Percentiles rank a stretch among this genome's conserved stretches.
phyloP scores from a whole-genome alignment of 2,329 filamentous ascomycete species.

The Fusarium sp. region DNA sequence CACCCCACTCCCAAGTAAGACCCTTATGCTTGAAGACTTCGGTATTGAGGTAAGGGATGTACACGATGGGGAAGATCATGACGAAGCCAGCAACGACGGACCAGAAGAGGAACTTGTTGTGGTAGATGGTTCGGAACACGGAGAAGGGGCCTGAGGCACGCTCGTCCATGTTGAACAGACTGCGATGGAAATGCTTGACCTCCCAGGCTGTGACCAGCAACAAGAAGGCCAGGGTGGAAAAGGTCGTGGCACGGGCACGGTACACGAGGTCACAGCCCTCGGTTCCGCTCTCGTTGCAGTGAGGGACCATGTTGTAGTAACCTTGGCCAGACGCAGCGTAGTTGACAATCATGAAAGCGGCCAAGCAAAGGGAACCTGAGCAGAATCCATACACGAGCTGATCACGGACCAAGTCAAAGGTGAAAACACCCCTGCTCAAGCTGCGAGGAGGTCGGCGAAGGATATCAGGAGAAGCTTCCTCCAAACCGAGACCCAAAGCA shows the following conservation, averaged over 20 bases:
- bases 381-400: conserved; percentile 74
- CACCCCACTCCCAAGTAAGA: conserved; percentile 78
- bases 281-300: conserved; percentile 68
- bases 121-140: conserved; percentile 70
- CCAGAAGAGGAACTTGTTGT: conserved; percentile 75
- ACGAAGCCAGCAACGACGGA: conserved; percentile 70
- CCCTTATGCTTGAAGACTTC: conserved; percentile 75
- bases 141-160: conserved; percentile 61
- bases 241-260: conserved; percentile 74
- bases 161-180: conserved; percentile 74
- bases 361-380: conserved; percentile 71
- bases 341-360: conserved; percentile 69
- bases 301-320: conserved; percentile 60
- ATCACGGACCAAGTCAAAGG: conserved; percentile 71
- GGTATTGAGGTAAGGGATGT: conserved; percentile 74
- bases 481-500: conserved; percentile 77
- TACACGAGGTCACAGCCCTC: conserved; percentile 67
- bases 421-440: conserved; percentile 70
- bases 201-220: conserved; percentile 78
- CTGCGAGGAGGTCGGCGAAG: conserved; percentile 73
- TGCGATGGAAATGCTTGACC: conserved; percentile 76
- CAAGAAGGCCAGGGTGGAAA: conserved; percentile 75
- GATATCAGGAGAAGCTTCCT: conserved; percentile 75
- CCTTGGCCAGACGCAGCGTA: conserved; percentile 61
- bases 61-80: conserved; percentile 71